A percentile compares a stretch with the other conserved stretches of the same genome.
Evolutionary conservation across 495 filamentous ascomycete species (phyloP).

Genomic region (Hypoxylon rickii): DNA sequence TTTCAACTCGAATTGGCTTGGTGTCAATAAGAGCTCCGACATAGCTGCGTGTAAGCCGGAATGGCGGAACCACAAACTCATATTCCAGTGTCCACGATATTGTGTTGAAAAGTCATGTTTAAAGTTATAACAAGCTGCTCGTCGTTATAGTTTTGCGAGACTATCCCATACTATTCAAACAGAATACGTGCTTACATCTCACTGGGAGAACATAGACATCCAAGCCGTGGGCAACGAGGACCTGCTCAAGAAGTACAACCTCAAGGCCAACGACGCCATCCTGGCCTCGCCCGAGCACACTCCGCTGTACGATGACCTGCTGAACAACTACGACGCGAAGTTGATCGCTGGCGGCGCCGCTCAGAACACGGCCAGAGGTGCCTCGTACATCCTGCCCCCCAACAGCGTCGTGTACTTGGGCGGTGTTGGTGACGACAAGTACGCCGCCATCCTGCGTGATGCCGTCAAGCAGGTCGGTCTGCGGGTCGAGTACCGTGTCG

Average conservation of each 20-base stretch:
- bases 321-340: constrained; percentile 84
- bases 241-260: constrained; percentile 85
- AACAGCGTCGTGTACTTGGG: constrained; percentile 91
- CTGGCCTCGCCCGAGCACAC: constrained; percentile 91
- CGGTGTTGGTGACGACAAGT: constrained; percentile 89
- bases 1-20: background rate
- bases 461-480: constrained; percentile 80
- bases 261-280: constrained; percentile 97
- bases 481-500: constrained; percentile 89
- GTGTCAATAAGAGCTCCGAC: background rate
- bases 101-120: no score
- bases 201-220: constrained; percentile 82
- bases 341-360: constrained; percentile 95
- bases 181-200: constrained; percentile 13
- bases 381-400: constrained; percentile 89
- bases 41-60: constrained; percentile 5
- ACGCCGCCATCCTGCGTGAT: constrained; percentile 79
- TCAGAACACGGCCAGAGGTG: constrained; percentile 96
- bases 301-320: constrained; percentile 87
- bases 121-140: no score
- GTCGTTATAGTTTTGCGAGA: no score
- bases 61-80: no score
- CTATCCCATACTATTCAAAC: background rate
- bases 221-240: constrained; percentile 81
- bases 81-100: no score